Evolutionary conservation across 805 yeast species (phyloP).

Genomic region (Suhomyces pyralidae): DNA sequence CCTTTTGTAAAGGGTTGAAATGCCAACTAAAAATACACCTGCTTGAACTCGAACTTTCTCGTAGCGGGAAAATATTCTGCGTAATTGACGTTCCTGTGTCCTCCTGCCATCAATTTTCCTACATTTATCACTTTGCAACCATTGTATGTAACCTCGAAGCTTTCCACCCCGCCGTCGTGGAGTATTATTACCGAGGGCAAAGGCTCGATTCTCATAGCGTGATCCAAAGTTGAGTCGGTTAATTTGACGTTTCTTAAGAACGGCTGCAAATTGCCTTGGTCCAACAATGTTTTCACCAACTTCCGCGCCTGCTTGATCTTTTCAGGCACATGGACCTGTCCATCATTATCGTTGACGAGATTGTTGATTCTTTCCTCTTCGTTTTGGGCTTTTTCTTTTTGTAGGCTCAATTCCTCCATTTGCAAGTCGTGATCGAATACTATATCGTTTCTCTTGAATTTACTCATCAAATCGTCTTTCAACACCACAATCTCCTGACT

Average conservation of each 20-base stretch:
- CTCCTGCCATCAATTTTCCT: conserved; percentile 23
- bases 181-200: conserved; percentile 64
- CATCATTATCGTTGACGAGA: conserved; percentile 16
- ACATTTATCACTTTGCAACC: conserved; percentile 80
- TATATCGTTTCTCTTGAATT: conserved; percentile 70
- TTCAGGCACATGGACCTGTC: conserved; percentile 32
- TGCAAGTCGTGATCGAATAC: conserved; percentile 44
- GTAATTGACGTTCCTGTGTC: conserved; percentile 50
- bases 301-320: conserved; percentile 61
- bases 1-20: neutral
- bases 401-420: conserved; percentile 23
- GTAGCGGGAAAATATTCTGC: conserved; percentile 68
- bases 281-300: conserved; percentile 74
- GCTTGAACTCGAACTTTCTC: conserved; percentile 50
- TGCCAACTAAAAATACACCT: conserved; percentile 29
- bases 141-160: conserved; percentile 72
- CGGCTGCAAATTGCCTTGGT: conserved; percentile 88
- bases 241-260: conserved; percentile 61
- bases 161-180: conserved; percentile 69
- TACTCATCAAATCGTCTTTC: conserved; percentile 68
- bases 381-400: conserved; percentile 8
- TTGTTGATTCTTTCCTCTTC: conserved; percentile 21
- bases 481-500: conserved; percentile 78
- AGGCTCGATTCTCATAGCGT: conserved; percentile 68
- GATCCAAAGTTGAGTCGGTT: conserved; percentile 66